These are phyloP conservation scores for Leishmania braziliensis DNA, from an alignment of 208 protist genomes.

Conservation along the genomic window DNA sequence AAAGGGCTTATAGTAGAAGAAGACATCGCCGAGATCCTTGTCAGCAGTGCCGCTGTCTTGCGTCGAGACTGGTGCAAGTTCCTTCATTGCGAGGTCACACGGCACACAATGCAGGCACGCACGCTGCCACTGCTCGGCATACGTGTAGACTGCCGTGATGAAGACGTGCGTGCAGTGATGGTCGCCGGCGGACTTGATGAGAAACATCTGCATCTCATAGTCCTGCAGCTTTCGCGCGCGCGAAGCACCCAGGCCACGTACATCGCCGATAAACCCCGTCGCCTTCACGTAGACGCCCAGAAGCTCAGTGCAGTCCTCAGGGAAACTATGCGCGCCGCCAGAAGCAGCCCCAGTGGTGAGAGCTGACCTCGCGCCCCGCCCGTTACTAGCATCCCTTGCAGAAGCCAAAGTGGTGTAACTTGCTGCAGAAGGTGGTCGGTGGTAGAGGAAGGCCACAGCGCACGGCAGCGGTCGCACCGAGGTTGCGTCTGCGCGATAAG, in stretches of 20 bases:
- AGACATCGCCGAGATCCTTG: constrained; percentile 3
- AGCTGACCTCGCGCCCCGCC: background rate
- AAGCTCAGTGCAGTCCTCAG: constrained; percentile 46
- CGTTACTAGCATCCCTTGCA: background rate
- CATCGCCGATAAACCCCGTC: constrained; percentile 45
- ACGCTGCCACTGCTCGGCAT: constrained; percentile 60
- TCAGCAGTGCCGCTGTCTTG: background rate
- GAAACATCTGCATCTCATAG: constrained; percentile 67
- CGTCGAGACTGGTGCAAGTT: background rate
- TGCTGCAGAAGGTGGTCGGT: background rate
- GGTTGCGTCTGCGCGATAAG: constrained; percentile 18
- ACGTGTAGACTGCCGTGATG: constrained; percentile 59
- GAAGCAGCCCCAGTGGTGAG: background rate
- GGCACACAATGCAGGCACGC: constrained; percentile 40
- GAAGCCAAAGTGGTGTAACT: background rate
- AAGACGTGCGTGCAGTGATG: constrained; percentile 66
- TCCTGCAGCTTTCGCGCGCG: constrained; percentile 29
- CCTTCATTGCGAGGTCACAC: constrained; percentile 18
- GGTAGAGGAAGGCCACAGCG: constrained; percentile 65
- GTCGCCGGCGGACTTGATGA: constrained; percentile 73
- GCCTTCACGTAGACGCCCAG: constrained; percentile 50
- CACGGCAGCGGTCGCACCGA: constrained; percentile 57
- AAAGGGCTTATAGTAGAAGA: constrained; percentile 32
- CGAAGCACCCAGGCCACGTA: constrained; percentile 20
- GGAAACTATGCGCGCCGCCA: background rate